Evolutionary conservation across 169 alveolate genomes (phyloP), one percentile per base, ranked within the genome.

Genomic region (Besnoitia besnoiti): DNA sequence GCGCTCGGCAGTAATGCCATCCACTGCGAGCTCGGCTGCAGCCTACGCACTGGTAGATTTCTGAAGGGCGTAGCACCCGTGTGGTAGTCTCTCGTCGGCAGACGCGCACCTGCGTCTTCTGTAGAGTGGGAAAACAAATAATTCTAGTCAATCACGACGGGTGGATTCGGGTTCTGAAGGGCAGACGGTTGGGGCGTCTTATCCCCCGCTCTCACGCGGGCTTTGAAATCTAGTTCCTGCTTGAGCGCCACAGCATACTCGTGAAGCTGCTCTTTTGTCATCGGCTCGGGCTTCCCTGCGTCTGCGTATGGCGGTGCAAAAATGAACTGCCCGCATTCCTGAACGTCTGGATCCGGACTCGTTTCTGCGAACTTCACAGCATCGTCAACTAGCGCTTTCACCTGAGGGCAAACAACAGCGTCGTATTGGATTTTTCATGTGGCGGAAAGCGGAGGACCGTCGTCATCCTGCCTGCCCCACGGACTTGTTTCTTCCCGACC

Each of bases 331-430:
- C 95, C 95, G 14, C 85, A 89, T 21, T 91, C 85, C 49, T 87
- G 85, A 21, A 79, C 77, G 12, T 55, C 88, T 0, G 93, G 93
- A 0, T 35, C 59, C 10, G 93, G 91, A 44, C 93, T 77, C n/a
- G 55, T 59, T 59, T 88, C 93, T 51, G 95, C 93, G 50, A 73
- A 93, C 80, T 79, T 84, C 61, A 90, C 91, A 59, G 95, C 93
- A 5, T 93, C 92, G 8, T 93, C 90, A 19, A 93, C 91, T 16
- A 76, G 33, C 2, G 39, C 91, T 27, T 37, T 16, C 37, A 93
- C 79, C 93, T 85, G 94, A 82, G 73, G 89, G 51, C 30, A 85
- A 90, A 12, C 47, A 30, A 35, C 61, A 35, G 27, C 85, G 55
- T 4, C 84, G 19, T 19, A 62, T 42, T 55, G 42, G 67, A n/a